Evolutionary conservation across 495 filamentous ascomycete species (phyloP), one percentile per base, ranked within the genome.

Genomic region (Xylaria nigripes): DNA sequence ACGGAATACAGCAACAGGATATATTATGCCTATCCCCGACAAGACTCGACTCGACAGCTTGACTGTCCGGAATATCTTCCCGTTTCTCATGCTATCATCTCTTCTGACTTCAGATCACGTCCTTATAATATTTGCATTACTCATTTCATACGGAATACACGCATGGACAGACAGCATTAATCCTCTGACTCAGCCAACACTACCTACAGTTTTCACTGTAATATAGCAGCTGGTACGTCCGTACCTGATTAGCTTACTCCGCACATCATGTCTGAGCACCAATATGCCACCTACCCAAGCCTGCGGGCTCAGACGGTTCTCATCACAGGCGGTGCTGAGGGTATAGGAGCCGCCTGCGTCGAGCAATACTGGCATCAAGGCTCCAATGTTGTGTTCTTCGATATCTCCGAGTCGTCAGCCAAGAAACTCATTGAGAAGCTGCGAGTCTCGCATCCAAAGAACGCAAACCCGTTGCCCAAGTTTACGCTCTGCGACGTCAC

Each of bases 401-500:
- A 80, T 48, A 63, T 77, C 21, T 65, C 69, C 27, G 63, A 70
- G 52, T 8, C 59, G 1, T 70, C 68, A 1, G 72, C 71, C 34
- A 57, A 68, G 40, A 56, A 57, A 9, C 63, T 77, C 7, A 55
- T 70, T 1, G 70, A 66, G 25, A 65, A 69, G 45, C 61, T 77
- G 12, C 61, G 68, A 6, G 21, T 52, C 1, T 58, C 70, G 47
- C 73, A 71, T 58, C 75, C 76, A 62, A 74, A 77, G 57, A 65
- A 74, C 6, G 70, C 70, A 18, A 25, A 16, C 19, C 52, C 53
- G 2, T 27, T 55, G 18, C 45, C 53, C 3, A 21, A 36, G 19
- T 73, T 68, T 62, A 62, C 67, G 46, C 75, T 71, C 61, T 80
- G 76, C 66, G 75, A 78, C 60, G 69, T 80, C 6, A 73, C 73